A percentile compares a stretch with the other conserved stretches of the same genome.
These are phyloP conservation scores for Sedum album DNA, from an alignment of 164 flowering plant species.

Conservation along the genomic window DNA sequence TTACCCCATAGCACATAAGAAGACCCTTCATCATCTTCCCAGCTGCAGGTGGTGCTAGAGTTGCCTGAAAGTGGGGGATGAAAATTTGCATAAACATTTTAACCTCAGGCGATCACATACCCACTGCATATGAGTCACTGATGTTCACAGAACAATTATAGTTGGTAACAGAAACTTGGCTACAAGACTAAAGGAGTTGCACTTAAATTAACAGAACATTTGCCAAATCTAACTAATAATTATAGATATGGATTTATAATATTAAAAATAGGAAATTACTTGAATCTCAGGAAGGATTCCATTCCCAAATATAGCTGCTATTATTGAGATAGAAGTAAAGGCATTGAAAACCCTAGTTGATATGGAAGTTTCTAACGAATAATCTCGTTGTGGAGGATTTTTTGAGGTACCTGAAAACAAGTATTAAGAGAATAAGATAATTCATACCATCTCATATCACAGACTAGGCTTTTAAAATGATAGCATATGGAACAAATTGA, in stretches of 20 bases:
- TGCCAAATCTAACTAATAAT: too few species aligned
- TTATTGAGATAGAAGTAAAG: slow-evolving; percentile 81
- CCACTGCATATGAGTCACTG: too few species aligned
- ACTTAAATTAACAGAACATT: background rate
- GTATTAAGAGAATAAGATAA: too few species aligned
- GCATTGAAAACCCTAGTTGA: slow-evolving; percentile 56
- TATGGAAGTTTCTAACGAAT: slow-evolving; percentile 48
- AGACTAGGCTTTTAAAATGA: background rate
- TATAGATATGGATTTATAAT: too few species aligned
- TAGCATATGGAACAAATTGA: background rate
- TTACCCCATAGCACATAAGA: slow-evolving; percentile 70
- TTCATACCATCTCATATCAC: background rate
- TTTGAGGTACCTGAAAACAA: slow-evolving; percentile 44
- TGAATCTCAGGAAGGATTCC: slow-evolving; percentile 97
- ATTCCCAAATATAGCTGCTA: slow-evolving; percentile 84
- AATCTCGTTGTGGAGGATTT: slow-evolving; percentile 62
- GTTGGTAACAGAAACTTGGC: background rate
- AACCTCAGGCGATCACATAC: background rate
- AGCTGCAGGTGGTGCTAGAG: slow-evolving; percentile 91
- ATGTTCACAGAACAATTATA: background rate
- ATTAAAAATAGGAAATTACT: slow-evolving; percentile 34
- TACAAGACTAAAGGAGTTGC: background rate
- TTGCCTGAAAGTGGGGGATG: slow-evolving; percentile 43
- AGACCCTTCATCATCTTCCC: slow-evolving; percentile 97
- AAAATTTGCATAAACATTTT: background rate